These are phyloP conservation scores for Tilletia setariae DNA, from an alignment of 1,284 basidiomycete species.

Conservation along the genomic window DNA sequence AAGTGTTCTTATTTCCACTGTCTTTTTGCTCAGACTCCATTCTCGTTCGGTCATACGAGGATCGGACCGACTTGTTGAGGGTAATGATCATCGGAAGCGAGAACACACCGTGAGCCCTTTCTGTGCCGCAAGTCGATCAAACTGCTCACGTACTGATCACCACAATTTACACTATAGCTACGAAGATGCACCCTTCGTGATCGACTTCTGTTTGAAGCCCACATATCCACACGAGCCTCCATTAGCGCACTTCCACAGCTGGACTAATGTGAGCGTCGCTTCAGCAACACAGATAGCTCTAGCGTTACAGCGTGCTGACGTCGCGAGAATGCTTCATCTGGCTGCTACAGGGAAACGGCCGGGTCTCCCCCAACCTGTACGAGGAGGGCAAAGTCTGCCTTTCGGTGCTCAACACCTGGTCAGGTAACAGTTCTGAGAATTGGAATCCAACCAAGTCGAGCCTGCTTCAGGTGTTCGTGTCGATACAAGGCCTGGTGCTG, in stretches of 20 bases:
- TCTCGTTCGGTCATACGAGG: constrained; percentile 62
- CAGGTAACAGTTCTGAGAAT: constrained; percentile 59
- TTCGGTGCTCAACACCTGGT: constrained; percentile 86
- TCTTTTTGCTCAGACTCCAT: constrained; percentile 29
- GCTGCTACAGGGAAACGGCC: constrained; percentile 58
- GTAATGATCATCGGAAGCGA: constrained; percentile 86
- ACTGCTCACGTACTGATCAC: background rate
- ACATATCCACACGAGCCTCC: constrained; percentile 80
- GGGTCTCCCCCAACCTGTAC: constrained; percentile 72
- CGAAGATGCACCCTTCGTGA: constrained; percentile 86
- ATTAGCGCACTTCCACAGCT: constrained; percentile 81
- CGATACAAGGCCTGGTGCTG: constrained; percentile 86
- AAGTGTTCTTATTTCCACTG: background rate
- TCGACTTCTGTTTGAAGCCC: constrained; percentile 78
- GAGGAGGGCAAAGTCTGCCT: constrained; percentile 94
- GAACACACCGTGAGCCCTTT: constrained; percentile 73
- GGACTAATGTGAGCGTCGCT: constrained; percentile 76
- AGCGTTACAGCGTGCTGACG: background rate
- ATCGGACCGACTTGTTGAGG: constrained; percentile 78
- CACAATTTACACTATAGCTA: constrained; percentile 59
- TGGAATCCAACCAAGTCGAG: constrained; percentile 68
- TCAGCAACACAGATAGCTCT: background rate
- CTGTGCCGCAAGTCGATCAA: too few relatives aligned
- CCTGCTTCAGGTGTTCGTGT: constrained; percentile 84
- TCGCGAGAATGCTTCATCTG: too few relatives aligned